These are phyloP conservation scores for Fusarium oligoseptatum DNA, from an alignment of 2,329 filamentous ascomycete genomes.

Conservation along the genomic window DNA sequence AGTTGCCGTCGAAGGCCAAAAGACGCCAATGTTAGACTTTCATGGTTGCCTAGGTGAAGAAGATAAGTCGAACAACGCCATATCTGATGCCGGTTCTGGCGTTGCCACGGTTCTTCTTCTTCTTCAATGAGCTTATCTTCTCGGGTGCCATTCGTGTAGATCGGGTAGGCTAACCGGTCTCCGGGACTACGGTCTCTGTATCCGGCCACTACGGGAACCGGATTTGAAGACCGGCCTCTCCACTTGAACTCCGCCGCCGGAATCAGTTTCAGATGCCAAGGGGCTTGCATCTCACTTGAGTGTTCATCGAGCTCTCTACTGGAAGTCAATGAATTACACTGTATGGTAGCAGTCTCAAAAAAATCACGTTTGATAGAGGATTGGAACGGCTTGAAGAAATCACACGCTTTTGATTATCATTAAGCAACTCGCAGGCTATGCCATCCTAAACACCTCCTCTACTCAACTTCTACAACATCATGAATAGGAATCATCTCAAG, in stretches of 20 bases:
- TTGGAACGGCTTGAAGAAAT: background rate
- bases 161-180: background rate
- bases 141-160: background rate
- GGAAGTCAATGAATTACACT: background rate
- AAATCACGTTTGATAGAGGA: background rate
- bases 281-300: background rate
- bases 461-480: constrained; percentile 18
- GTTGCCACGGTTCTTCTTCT: background rate
- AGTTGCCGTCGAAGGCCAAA: too few relatives aligned
- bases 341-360: background rate
- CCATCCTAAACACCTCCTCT: background rate
- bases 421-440: background rate
- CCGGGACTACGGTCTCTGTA: background rate
- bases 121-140: background rate
- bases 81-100: background rate
- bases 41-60: background rate
- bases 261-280: background rate
- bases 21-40: background rate
- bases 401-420: constrained; percentile 3
- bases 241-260: background rate
- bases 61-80: background rate
- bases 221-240: background rate
- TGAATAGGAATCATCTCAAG: constrained; percentile 30
- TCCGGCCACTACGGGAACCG: background rate
- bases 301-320: background rate